Evolutionary conservation across 352 stramenopile species (phyloP), one percentile per base, ranked within the genome.

Genomic region (Globisporangium lucens): DNA sequence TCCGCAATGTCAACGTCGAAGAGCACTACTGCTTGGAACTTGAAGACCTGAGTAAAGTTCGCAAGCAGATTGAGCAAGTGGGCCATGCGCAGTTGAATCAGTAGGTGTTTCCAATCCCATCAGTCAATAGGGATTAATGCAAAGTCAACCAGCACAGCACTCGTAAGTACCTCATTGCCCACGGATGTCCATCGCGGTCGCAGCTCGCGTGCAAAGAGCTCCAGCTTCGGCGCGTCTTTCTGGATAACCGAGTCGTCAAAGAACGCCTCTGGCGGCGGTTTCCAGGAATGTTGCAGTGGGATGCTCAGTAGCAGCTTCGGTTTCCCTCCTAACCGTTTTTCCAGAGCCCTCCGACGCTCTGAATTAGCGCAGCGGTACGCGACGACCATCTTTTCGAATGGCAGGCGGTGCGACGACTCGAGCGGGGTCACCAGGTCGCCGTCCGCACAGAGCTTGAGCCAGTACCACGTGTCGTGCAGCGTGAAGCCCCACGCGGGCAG

Each of bases 201-300:
- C 35, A 93, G 57, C 47, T 93, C 85, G 4, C 85, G 75, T 29
- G 83, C 85, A 65, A 93, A 93, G 22, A 93, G 56, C 71, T 93
- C 85, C 0, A 77, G 51, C 66, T 84, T 87, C 27, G 56, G 61
- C 2, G 68, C 56, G 1, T 60, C 65, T 5, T n/a, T 17, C 13
- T 33, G 36, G 0, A 69, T 15, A 5, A 67, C 61, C 0, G 65
- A 27, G 5, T 74, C 52, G 29, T 66, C 56, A 35, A 93, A 90
- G 36, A 90, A 87, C 12, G 73, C 70, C 51, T 90, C 80, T 0
- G 80, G 78, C 13, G 85, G 85, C 12, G 85, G 85, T 57, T 93
- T 93, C 85, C 83, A 91, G 12, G 85, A 93, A 57, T 93, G 85
- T 0, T 83, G 83, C 56, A 91, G 63, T 20, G 85, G 85, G n/a